A percentile compares a stretch with the other conserved stretches of the same genome.
phyloP scores from a whole-genome alignment of 2,329 filamentous ascomycete genomes.

The Cercospora zeae-maydis region DNA sequence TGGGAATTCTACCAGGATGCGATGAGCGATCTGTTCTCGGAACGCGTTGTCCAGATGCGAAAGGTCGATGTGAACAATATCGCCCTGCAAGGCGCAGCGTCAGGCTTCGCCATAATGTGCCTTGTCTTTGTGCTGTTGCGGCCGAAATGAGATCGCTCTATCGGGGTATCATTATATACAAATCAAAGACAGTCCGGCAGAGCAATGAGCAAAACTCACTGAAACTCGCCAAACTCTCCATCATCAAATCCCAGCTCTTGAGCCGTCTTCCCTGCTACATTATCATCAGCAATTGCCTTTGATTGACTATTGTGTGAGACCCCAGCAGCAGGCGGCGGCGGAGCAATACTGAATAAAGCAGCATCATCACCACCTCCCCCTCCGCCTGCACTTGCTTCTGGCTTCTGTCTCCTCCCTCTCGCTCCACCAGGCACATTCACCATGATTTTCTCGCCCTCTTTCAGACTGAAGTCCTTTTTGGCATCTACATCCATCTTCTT shows the following conservation, averaged over 20 bases:
- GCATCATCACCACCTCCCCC: conserved; percentile 41
- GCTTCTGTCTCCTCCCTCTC: conserved; percentile 39
- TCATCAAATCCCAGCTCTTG: conserved; percentile 78
- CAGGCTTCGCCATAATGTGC: conserved; percentile 39
- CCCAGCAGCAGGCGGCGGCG: conserved; percentile 63
- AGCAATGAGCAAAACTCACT: conserved; percentile 36
- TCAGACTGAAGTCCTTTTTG: conserved; percentile 76
- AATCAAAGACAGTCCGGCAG: neutral
- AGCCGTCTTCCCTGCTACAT: conserved; percentile 35
- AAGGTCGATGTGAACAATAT: conserved; percentile 47
- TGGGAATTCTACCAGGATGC: conserved; percentile 23
- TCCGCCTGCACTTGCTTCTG: conserved; percentile 35
- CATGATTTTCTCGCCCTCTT: conserved; percentile 85
- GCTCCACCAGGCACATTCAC: conserved; percentile 65
- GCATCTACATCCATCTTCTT: conserved; percentile 46
- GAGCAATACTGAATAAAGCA: conserved; percentile 68
- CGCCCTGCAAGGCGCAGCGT: conserved; percentile 44
- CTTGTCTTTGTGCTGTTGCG: conserved; percentile 36
- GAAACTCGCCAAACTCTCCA: conserved; percentile 83
- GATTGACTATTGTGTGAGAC: conserved; percentile 25
- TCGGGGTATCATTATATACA: conserved; percentile 8
- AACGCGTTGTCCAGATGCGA: conserved; percentile 44
- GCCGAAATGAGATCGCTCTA: conserved; percentile 27
- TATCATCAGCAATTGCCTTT: conserved; percentile 65
- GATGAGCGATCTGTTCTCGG: conserved; percentile 40